A percentile compares a stretch with the other conserved stretches of the same genome.
These are phyloP conservation scores for Ophiocordyceps camponoti-floridani DNA, from an alignment of 2,329 filamentous ascomycete genomes.

Conservation along the genomic window DNA sequence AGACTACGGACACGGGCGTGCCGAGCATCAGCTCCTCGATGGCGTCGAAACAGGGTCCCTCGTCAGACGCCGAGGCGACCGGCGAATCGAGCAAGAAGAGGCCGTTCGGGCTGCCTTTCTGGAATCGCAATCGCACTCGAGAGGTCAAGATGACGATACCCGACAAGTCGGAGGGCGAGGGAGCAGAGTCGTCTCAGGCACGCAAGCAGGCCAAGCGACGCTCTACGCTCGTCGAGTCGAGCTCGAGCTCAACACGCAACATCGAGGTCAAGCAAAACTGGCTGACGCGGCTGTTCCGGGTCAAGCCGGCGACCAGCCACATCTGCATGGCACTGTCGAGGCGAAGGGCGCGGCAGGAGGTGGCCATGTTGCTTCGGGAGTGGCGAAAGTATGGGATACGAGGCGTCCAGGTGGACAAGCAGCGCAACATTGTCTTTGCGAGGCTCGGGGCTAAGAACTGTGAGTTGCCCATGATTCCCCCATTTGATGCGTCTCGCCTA, in stretches of 20 bases:
- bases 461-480: slow-evolving; percentile 24
- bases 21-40: slow-evolving; percentile 1
- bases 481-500: too few relatives aligned
- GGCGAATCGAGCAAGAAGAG: slow-evolving; percentile 26
- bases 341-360: slow-evolving; percentile 58
- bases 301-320: slow-evolving; percentile 64
- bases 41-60: slow-evolving; percentile 4
- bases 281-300: slow-evolving; percentile 74
- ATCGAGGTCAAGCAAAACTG: slow-evolving; percentile 63
- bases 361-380: slow-evolving; percentile 55
- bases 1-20: background rate
- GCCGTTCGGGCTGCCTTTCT: slow-evolving; percentile 35
- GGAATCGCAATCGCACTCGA: slow-evolving; percentile 29
- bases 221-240: slow-evolving; percentile 15
- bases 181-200: background rate
- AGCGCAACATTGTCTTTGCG: slow-evolving; percentile 62
- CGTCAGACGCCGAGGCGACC: slow-evolving; percentile 6
- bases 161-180: slow-evolving; percentile 14
- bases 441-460: slow-evolving; percentile 61
- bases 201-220: slow-evolving; percentile 3
- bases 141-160: slow-evolving; percentile 25
- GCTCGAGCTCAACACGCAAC: slow-evolving; percentile 24
- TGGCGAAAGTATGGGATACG: slow-evolving; percentile 73
- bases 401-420: slow-evolving; percentile 62
- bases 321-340: slow-evolving; percentile 56